phyloP scores from a whole-genome alignment of 2,329 filamentous ascomycete genomes.

The Fusarium piperis region DNA sequence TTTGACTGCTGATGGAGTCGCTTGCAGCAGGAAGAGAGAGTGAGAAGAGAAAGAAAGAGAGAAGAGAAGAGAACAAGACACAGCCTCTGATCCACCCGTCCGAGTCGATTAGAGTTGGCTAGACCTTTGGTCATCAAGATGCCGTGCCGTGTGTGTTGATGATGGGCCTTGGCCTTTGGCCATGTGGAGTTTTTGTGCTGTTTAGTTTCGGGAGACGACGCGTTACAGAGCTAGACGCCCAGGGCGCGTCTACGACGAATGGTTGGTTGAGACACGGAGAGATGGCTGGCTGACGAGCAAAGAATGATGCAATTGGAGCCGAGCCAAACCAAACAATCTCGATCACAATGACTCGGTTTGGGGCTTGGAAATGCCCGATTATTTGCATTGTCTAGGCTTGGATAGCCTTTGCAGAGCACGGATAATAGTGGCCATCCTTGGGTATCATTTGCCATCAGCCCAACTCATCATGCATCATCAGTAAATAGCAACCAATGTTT shows the following conservation, averaged over 20 bases:
- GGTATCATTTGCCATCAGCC: slow-evolving; percentile 11
- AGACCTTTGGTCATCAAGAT: slow-evolving; percentile 7
- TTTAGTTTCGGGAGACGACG: slow-evolving; percentile 25
- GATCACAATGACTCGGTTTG: background rate
- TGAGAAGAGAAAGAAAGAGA: background rate
- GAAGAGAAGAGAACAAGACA: background rate
- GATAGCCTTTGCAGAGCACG: background rate
- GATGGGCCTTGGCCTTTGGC: slow-evolving; percentile 5
- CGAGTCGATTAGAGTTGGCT: slow-evolving; percentile 12
- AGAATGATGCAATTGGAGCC: slow-evolving; percentile 9
- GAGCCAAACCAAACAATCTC: background rate
- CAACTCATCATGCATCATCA: slow-evolving; percentile 31
- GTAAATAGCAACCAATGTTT: slow-evolving; percentile 33
- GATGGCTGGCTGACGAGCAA: slow-evolving; percentile 22
- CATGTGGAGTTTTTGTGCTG: slow-evolving; percentile 15
- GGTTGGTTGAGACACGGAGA: slow-evolving; percentile 13
- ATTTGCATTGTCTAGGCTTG: background rate
- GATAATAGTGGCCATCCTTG: background rate
- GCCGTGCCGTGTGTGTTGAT: slow-evolving; percentile 31
- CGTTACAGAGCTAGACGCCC: slow-evolving; percentile 18
- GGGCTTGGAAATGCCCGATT: background rate
- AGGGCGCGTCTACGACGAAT: slow-evolving; percentile 17
- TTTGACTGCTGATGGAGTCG: background rate
- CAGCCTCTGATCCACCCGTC: background rate
- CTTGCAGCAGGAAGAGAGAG: background rate